These are phyloP conservation scores for Coccomyxa sp. DNA, from an alignment of 139 green algal genomes.

Conservation along the genomic window DNA sequence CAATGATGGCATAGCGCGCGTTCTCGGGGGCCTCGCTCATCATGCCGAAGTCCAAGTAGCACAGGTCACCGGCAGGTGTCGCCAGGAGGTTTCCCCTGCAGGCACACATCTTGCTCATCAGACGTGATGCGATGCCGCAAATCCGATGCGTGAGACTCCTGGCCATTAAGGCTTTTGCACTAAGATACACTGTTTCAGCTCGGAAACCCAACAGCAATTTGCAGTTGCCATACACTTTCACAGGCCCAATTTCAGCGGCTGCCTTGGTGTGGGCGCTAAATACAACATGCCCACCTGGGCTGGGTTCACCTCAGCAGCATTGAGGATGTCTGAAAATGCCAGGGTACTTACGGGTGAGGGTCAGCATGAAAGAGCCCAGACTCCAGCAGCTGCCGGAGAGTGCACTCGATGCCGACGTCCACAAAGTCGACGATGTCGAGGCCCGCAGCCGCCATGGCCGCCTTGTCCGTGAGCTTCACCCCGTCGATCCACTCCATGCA, in stretches of 20 bases:
- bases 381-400: slow-evolving; percentile 85
- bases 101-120: background rate
- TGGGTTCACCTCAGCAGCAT: no score
- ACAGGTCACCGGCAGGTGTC: slow-evolving; percentile 74
- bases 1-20: slow-evolving; percentile 79
- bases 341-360: no score
- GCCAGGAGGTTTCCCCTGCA: slow-evolving; percentile 89
- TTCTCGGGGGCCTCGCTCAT: slow-evolving; percentile 83
- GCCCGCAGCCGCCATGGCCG: slow-evolving; percentile 37
- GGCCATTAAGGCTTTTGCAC: no score
- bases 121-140: background rate
- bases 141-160: background rate
- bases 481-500: slow-evolving; percentile 99
- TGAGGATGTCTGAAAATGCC: no score
- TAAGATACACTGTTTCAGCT: no score
- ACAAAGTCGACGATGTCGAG: slow-evolving; percentile 89
- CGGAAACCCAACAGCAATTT: background rate
- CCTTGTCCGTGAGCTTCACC: slow-evolving; percentile 86
- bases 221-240: background rate
- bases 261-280: no score
- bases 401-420: slow-evolving; percentile 92
- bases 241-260: no score
- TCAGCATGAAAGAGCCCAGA: slow-evolving; percentile 84
- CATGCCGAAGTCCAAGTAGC: slow-evolving; percentile 91
- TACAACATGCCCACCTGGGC: no score